Percentiles rank a stretch among this genome's conserved stretches.
Evolutionary conservation across 495 filamentous ascomycete genomes (phyloP).

Genomic region (Thermothielavioides terrestris): DNA sequence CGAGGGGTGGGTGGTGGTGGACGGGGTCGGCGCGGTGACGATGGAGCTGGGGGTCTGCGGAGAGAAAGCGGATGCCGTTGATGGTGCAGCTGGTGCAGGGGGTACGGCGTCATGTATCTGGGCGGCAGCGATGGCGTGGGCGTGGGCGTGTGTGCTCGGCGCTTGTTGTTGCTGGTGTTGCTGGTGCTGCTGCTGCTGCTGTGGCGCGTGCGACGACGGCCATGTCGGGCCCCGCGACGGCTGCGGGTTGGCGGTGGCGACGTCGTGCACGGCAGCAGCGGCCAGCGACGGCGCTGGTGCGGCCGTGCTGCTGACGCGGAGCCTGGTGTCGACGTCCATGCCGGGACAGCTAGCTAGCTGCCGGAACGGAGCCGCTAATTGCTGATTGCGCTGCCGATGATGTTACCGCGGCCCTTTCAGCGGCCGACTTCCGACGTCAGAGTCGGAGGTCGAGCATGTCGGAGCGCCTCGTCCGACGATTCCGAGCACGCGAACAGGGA

Average conservation of each 20-base stretch:
- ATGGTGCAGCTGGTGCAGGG: not conserved
- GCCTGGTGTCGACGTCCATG: slow-evolving; percentile 5
- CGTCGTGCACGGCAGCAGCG: not conserved
- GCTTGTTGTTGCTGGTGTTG: not conserved
- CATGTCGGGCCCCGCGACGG: not conserved
- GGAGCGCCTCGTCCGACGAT: too few relatives aligned
- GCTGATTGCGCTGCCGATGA: too few relatives aligned
- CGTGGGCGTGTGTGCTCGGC: not conserved
- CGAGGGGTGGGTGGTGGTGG: not conserved
- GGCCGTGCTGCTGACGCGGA: slow-evolving; percentile 4
- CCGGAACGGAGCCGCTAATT: too few relatives aligned
- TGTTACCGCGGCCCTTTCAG: too few relatives aligned
- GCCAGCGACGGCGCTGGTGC: not conserved
- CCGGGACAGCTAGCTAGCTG: too few relatives aligned
- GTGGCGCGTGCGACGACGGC: slow-evolving; percentile 1
- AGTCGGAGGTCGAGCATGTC: too few relatives aligned
- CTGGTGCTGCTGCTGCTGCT: not conserved
- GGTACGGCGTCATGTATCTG: not conserved
- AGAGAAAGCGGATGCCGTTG: slow-evolving; percentile 4
- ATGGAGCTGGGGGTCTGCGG: slow-evolving; percentile 9
- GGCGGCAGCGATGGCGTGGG: too few relatives aligned
- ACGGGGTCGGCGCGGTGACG: not conserved
- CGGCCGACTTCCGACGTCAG: too few relatives aligned
- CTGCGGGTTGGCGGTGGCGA: not conserved
- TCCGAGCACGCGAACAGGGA: too few relatives aligned